Base-by-base conservation (phyloP, 192 early-diverging fungal species). In the Helicostylum pulchrum region DNA sequence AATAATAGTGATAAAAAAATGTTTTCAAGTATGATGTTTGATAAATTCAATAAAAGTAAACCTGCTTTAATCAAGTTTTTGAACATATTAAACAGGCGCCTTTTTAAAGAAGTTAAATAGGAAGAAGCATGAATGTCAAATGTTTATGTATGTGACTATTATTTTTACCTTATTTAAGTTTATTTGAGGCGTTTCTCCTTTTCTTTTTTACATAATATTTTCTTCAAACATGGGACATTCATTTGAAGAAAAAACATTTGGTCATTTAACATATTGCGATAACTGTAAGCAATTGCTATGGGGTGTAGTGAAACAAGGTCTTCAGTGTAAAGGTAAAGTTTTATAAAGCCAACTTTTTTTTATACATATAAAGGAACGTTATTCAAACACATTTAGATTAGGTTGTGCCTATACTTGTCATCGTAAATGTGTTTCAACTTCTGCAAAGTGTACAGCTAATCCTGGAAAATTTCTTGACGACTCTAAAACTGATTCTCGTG, bases 281-380 rank as follows among this genome's bases (percentile, higher is more conserved):
- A 67, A 77, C 39, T 91, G 89, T 68, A 76, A 77, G 11, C 78
- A 83, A 59, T 71, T 90, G 46, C 76, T 92, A 44, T 92, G 90
- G 90, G 90, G 90, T 9, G 58, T 90, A 21, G 78, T 77, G 7
- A 81, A 81, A 57, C 88, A 92, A 63, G 90, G 90, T 3, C 58
- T 76, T 19, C 72, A 78, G 36, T 91, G 89, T 62, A 69, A 75
- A 73, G 79, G 81, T 78, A 74, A 66, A 5, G n/a, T n/a, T n/a
- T 19, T 30, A 19, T 44, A 36, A 56, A 17, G 32, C 4, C 2
- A 14, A 9, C 5, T 0, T 7, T 32, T 55, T 7, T 15, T 32
- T 26, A n/a, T n/a, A n/a, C n/a, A n/a, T n/a, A n/a, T n/a, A 26
- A 26, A 26, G 7, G n/a, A 26, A 30, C 26, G 8, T n/a, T 14